Base-by-base conservation (phyloP, 2,329 filamentous ascomycete genomes). In the Epichloe sibirici region DNA sequence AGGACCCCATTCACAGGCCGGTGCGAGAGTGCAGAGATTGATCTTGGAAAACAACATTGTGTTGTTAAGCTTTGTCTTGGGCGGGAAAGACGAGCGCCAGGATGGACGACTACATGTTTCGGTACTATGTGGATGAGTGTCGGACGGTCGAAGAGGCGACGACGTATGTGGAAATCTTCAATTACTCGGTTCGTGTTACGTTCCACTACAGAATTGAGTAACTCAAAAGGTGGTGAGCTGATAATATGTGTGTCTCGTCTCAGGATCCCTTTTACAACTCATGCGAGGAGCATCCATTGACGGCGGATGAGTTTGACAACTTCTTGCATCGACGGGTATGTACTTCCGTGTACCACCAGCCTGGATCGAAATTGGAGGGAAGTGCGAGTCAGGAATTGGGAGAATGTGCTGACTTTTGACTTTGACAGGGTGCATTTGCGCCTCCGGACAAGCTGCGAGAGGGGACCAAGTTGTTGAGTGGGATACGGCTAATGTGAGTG, bases 61-160 rank as follows among this genome's bases (percentile, higher is more conserved):
- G 28, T 31, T 23, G 40, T 44, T 13, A 44, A 44, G 40, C n/a
- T 17, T 23, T n/a, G 13, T 44, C 42, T 44, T 25, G 42, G 42
- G 31, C n/a, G 46, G 34, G 13, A 17, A 38, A 25, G 17, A 5
- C 39, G 17, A 40, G 13, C 12, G 38, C 48, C 52, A 62, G 55
- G 28, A 81, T 82, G 78, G 78, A 82, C 62, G 75, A 81, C 58
- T 81, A 79, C 61, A 72, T 81, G 65, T 81, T 81, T 58, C 66
- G 69, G 56, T 58, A 64, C 35, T 72, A 74, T 59, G 69, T 82
- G 53, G 61, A 68, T 9, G 63, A 71, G 45, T 81, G 76, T 61
- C 70, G 65, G 23, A 67, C 69, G 35, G 74, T 81, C 47, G 55
- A 64, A 3, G 79, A 82, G 63, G 66, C 65, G 51, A 81, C 77